A percentile compares a stretch with the other conserved stretches of the same genome.
Evolutionary conservation across 2,329 filamentous ascomycete species (phyloP).

Genomic region (Cercospora sp.): DNA sequence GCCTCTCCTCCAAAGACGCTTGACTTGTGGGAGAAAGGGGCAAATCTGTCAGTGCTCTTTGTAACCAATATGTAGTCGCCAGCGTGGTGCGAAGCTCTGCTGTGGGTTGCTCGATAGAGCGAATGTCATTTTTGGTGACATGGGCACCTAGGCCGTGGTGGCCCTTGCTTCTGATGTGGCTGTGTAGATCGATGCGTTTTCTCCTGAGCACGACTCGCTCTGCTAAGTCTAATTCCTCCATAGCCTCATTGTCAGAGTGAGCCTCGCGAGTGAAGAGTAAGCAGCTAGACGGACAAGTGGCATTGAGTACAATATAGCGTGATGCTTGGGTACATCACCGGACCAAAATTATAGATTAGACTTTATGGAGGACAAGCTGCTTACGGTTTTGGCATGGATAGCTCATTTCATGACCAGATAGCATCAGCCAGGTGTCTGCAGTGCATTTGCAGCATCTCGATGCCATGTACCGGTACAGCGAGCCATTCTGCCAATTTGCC

Average conservation of each 20-base stretch:
- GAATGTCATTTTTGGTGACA: constrained; percentile 25
- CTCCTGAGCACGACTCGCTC: not conserved
- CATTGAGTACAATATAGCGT: not conserved
- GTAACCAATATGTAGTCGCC: constrained; percentile 25
- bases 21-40: constrained; percentile 18
- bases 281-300: not conserved
- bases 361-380: constrained; percentile 12
- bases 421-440: constrained; percentile 9
- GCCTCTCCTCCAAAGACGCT: constrained; percentile 6
- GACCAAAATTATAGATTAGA: constrained; percentile 2
- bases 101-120: constrained; percentile 18
- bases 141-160: constrained; percentile 19
- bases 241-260: not conserved
- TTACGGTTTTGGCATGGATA: constrained; percentile 2
- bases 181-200: not conserved
- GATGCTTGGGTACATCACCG: constrained; percentile 7
- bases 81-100: constrained; percentile 22
- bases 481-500: not conserved
- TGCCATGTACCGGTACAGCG: not conserved
- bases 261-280: not conserved
- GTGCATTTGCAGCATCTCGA: not conserved
- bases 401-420: constrained; percentile 7
- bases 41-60: constrained; percentile 17
- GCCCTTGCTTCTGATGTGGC: constrained; percentile 10
- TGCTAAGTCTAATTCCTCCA: not conserved